These are phyloP conservation scores for Penicillium cataractarum DNA, from an alignment of 495 filamentous ascomycete species.

Conservation along the genomic window DNA sequence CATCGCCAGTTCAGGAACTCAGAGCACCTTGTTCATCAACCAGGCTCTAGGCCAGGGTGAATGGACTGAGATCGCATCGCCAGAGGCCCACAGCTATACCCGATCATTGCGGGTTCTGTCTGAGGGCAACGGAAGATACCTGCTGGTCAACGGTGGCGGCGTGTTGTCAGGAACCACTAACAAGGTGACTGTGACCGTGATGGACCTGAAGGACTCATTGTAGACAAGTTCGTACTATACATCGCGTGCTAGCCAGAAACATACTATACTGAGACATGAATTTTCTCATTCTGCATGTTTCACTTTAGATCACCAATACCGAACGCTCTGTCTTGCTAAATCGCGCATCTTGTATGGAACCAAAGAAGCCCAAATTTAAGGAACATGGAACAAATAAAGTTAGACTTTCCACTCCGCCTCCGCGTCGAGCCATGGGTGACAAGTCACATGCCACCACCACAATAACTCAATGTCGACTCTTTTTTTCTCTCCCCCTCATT, in stretches of 20 bases:
- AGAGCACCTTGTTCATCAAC: conserved; percentile 61
- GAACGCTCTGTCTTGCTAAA: not conserved
- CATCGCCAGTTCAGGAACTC: conserved; percentile 56
- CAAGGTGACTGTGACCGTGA: conserved; percentile 36
- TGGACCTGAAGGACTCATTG: conserved; percentile 30
- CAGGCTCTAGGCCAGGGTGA: conserved; percentile 54
- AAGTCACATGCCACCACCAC: conserved; percentile 4
- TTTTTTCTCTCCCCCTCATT: not conserved
- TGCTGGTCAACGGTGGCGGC: conserved; percentile 36
- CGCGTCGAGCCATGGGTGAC: conserved; percentile 1
- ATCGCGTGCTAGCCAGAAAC: not conserved
- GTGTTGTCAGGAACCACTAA: conserved; percentile 30
- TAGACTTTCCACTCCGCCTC: not conserved
- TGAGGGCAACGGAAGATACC: conserved; percentile 29
- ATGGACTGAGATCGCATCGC: conserved; percentile 57
- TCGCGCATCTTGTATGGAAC: not conserved
- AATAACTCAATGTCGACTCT: not conserved
- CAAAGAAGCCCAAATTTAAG: not conserved
- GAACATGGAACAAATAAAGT: not conserved
- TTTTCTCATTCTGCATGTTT: not conserved
- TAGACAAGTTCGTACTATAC: not conserved
- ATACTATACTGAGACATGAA: not conserved
- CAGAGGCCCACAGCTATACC: conserved; percentile 54
- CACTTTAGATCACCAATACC: not conserved
- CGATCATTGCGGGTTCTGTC: conserved; percentile 50